Evolutionary conservation across 169 alveolate species (phyloP).

Genomic region (Babesia ovata): DNA sequence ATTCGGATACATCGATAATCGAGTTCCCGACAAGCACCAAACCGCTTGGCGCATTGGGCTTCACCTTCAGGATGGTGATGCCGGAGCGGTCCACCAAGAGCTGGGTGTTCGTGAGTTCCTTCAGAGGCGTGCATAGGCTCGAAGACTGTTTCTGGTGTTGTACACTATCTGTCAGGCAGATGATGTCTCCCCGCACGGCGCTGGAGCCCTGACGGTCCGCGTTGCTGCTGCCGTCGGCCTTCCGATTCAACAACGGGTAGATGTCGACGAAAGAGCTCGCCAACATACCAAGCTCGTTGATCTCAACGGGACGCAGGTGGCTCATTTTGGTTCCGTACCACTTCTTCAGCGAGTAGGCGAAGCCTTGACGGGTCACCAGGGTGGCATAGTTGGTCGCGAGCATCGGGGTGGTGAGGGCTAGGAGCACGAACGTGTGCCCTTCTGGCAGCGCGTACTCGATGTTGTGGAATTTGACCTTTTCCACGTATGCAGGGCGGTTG

Average conservation of each 20-base stretch:
- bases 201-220: not conserved
- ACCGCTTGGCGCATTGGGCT: slow-evolving; percentile 12
- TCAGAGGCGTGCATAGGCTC: slow-evolving; percentile 24
- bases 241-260: not conserved
- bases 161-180: slow-evolving; percentile 1
- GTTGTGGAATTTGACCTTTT: slow-evolving; percentile 9
- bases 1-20: slow-evolving; percentile 18
- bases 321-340: slow-evolving; percentile 5
- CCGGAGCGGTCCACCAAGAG: slow-evolving; percentile 8
- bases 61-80: slow-evolving; percentile 24
- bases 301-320: slow-evolving; percentile 1
- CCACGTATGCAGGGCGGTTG: slow-evolving; percentile 7
- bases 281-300: not conserved
- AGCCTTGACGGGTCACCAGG: slow-evolving; percentile 19
- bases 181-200: slow-evolving; percentile 12
- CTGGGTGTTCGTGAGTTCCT: slow-evolving; percentile 34
- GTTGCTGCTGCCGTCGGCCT: not conserved
- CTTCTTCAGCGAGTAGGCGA: slow-evolving; percentile 2
- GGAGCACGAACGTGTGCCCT: slow-evolving; percentile 13
- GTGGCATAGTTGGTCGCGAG: slow-evolving; percentile 10
- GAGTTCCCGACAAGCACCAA: slow-evolving; percentile 24
- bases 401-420: slow-evolving; percentile 3
- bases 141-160: not conserved
- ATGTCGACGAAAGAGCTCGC: slow-evolving; percentile 2
- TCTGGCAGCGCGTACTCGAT: slow-evolving; percentile 13